phyloP scores from a whole-genome alignment of 1,139 yeast genomes.

The Candida sojae region DNA sequence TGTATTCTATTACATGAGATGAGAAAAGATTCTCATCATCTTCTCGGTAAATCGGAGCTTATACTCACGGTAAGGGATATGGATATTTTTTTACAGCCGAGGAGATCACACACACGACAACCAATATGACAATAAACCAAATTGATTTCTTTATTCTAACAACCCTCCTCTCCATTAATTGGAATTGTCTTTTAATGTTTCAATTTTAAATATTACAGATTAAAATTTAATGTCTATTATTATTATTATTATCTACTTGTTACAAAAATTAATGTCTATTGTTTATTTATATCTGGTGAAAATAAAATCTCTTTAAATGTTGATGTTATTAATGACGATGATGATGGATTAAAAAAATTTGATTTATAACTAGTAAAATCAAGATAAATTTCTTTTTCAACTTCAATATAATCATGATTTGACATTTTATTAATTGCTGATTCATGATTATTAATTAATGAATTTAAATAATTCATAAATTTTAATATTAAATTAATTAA shows the following conservation, averaged over 20 bases:
- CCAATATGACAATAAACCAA: too few relatives aligned
- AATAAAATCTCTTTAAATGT: background rate
- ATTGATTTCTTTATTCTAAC: too few relatives aligned
- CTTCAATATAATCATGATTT: constrained; percentile 15
- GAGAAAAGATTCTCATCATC: too few relatives aligned
- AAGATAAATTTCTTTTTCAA: constrained; percentile 12
- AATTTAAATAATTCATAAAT: constrained; percentile 27
- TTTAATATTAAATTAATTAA: constrained; percentile 29
- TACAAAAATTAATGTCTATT: background rate
- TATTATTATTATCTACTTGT: background rate
- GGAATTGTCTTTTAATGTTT: too few relatives aligned
- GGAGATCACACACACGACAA: too few relatives aligned
- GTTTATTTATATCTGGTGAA: background rate
- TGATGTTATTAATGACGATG: background rate
- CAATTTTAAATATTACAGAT: too few relatives aligned
- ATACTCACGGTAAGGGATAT: too few relatives aligned
- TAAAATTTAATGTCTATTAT: background rate
- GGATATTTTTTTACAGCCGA: too few relatives aligned
- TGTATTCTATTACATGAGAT: too few relatives aligned
- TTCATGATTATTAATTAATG: constrained; percentile 20
- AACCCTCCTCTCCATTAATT: too few relatives aligned
- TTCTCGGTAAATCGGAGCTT: too few relatives aligned
- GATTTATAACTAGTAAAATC: constrained; percentile 16
- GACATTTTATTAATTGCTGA: constrained; percentile 13
- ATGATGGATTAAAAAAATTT: constrained; percentile 11